These are phyloP conservation scores for Malassezia sp. DNA, from an alignment of 1,284 basidiomycete genomes.

Conservation along the genomic window DNA sequence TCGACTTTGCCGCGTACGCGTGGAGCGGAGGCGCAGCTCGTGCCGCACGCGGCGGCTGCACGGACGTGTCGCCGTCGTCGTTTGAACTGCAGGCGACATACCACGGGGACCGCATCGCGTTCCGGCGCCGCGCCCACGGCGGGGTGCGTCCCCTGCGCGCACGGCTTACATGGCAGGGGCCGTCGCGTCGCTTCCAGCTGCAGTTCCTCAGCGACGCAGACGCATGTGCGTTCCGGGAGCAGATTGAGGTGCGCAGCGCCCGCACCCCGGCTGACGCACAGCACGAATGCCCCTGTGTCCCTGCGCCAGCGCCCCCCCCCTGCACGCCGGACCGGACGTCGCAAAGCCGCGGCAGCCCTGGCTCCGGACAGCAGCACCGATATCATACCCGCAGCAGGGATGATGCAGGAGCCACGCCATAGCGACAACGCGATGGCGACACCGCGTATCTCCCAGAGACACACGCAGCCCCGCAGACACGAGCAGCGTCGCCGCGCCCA, in stretches of 20 bases:
- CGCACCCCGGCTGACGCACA: no score
- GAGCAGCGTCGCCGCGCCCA: no score
- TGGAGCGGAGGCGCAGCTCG: not conserved
- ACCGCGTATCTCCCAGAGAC: no score
- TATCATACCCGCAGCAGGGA: no score
- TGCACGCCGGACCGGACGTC: no score
- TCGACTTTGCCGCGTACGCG: not conserved
- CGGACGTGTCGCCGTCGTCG: no score
- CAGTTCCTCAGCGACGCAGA: conserved; percentile 2
- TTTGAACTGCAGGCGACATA: conserved; percentile 6
- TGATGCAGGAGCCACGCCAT: no score
- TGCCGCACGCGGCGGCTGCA: no score
- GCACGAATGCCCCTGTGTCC: conserved; percentile 11
- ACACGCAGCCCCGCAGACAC: no score
- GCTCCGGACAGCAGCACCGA: no score
- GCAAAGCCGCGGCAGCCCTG: no score
- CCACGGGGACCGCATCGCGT: conserved; percentile 1
- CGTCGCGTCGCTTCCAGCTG: conserved; percentile 8
- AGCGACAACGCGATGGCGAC: no score
- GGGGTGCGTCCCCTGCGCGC: not conserved
- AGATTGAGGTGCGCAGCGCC: not conserved
- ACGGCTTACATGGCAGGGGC: not conserved
- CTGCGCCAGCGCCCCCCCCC: not conserved
- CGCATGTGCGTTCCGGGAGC: not conserved
- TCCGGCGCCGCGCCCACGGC: not conserved